Conservation (phyloP, 257 asterid genomes). For the Solanum virginianum region DNA sequence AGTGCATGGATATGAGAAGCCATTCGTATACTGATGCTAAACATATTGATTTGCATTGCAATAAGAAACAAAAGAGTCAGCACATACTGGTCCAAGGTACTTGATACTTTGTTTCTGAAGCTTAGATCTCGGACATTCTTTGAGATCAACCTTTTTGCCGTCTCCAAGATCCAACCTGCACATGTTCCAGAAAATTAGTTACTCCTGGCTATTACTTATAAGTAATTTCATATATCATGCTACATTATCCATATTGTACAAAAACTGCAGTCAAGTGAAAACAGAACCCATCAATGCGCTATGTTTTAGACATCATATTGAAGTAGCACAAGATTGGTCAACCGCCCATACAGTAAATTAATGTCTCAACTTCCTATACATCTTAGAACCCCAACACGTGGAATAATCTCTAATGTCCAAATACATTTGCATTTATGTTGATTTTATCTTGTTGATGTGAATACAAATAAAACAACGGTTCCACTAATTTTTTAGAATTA, state of each 20-base stretch:
- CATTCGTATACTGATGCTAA: not conserved
- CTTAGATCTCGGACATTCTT: slow-evolving; percentile 72
- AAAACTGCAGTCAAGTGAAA: not conserved
- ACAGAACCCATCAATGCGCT: not conserved
- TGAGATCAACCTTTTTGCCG: slow-evolving; percentile 75
- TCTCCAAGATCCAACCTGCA: slow-evolving; percentile 97
- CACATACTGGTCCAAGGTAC: slow-evolving; percentile 92
- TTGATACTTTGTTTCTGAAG: slow-evolving; percentile 81
- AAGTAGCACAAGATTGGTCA: not conserved
- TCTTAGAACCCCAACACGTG: not conserved
- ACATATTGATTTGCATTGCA: not conserved
- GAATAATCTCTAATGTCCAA: not conserved
- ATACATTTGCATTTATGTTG: not conserved
- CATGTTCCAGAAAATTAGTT: not conserved
- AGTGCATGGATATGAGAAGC: not conserved
- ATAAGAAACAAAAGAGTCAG: not conserved
- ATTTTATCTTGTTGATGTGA: not conserved
- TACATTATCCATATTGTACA: not conserved
- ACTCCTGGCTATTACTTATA: not conserved
- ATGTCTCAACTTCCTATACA: not conserved
- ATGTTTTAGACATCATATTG: not conserved
- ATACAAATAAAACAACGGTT: not conserved
- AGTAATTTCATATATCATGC: not conserved
- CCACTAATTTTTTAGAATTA: not conserved
- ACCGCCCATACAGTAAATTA: not conserved